A percentile compares a stretch with the other conserved stretches of the same genome.
phyloP scores from a whole-genome alignment of 2,329 filamentous ascomycete species.

The Fusarium sp. region DNA sequence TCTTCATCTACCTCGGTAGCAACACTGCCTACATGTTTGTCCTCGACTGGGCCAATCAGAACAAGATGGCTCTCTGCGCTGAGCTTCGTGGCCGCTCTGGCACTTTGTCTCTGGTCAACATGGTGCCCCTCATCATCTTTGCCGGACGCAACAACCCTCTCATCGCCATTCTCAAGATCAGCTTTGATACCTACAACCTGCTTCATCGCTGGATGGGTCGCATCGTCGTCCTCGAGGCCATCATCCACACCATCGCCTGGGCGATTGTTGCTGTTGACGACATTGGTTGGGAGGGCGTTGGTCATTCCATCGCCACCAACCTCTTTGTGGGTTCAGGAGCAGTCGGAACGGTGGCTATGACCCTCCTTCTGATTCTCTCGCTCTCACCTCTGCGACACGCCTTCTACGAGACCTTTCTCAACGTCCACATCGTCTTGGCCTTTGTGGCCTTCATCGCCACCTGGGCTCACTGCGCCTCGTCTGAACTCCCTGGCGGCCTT shows the following conservation, averaged over 20 bases:
- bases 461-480: slow-evolving; percentile 81
- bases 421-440: slow-evolving; percentile 83
- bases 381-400: slow-evolving; percentile 88
- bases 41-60: slow-evolving; percentile 69
- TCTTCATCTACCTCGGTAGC: slow-evolving; percentile 68
- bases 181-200: slow-evolving; percentile 95
- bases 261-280: slow-evolving; percentile 76
- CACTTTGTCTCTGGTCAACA: slow-evolving; percentile 85
- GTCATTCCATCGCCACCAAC: slow-evolving; percentile 64
- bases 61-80: slow-evolving; percentile 76
- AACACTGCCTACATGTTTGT: slow-evolving; percentile 73
- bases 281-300: slow-evolving; percentile 71
- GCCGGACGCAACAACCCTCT: slow-evolving; percentile 94
- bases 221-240: slow-evolving; percentile 74
- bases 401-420: slow-evolving; percentile 97
- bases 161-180: slow-evolving; percentile 83
- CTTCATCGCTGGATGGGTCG: slow-evolving; percentile 80
- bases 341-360: slow-evolving; percentile 70
- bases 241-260: slow-evolving; percentile 81
- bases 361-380: slow-evolving; percentile 75
- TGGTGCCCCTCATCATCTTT: slow-evolving; percentile 90
- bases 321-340: slow-evolving; percentile 76
- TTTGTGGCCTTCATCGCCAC: slow-evolving; percentile 76
- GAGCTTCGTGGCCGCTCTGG: slow-evolving; percentile 89
- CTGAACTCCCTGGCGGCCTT: slow-evolving; percentile 72